Evolutionary conservation across 2,329 filamentous ascomycete species (phyloP), one percentile per base, ranked within the genome.

Genomic region (Apiospora rasikravindrae): DNA sequence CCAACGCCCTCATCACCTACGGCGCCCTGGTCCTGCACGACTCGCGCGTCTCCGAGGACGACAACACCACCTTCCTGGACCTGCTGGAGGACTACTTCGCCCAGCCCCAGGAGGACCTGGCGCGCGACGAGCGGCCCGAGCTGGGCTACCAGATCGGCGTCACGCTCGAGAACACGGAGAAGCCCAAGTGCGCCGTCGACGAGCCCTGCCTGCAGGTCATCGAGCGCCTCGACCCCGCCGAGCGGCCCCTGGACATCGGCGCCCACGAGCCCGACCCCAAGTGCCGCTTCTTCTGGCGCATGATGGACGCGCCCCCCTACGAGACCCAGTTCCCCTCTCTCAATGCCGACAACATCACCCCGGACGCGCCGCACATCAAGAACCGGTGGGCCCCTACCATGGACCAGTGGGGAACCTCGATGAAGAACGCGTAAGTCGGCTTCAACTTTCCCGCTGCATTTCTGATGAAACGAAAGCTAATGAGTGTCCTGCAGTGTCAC

Each of bases 81-180:
- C 83, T 91, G 49, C 85, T 90, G n/a, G 89, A 91, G 80, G 88
- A 90, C 82, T 91, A 91, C 83, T 91, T 91, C 77, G 88, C 88
- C 45, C 89, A 90, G 80, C 86, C 88, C 22, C 81, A 82, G 24
- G 83, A 79, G 11, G 79, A 77, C 2, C 83, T 90, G 47, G 80
- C 79, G 68, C 78, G 77, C 47, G 89, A 91, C 75, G 88, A 90
- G 82, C 85, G 88, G 2, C 89, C 89, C 7, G 87, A 87, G 77
- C 82, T 90, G 37, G 85, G 86, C 77, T 90, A 89, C 82, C 89
- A 91, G 81, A 84, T 91, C 69, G 89, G 89, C 74, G 89, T 90
- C 57, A 91, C 89, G 44, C 86, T 91, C 71, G 89, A 90, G 76
- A 88, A 90, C 81, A 91, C 89, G 1, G 89, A 91, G 83, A 89